These are phyloP conservation scores for Magnusiomyces fungicola DNA, from an alignment of 1,139 yeast species.

Conservation along the genomic window DNA sequence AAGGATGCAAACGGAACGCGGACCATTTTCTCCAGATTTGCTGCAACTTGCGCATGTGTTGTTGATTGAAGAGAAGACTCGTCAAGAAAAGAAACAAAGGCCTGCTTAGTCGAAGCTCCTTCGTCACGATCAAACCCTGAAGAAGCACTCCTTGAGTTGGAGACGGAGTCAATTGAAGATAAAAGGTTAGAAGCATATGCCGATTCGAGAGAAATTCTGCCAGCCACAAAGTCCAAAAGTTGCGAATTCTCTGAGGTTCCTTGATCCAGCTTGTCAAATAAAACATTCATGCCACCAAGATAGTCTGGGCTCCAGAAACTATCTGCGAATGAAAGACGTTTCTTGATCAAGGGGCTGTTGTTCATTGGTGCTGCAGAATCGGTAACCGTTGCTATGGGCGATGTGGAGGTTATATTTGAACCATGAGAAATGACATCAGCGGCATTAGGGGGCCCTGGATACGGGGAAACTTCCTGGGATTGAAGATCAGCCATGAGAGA, in stretches of 20 bases:
- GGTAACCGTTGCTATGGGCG: neutral
- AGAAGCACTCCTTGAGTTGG: constrained; percentile 5
- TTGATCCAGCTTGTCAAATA: constrained; percentile 54
- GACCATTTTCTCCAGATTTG: constrained; percentile 51
- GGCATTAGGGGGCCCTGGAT: no score
- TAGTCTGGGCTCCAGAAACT: constrained; percentile 72
- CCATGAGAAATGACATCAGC: no score
- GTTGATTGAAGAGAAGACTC: constrained; percentile 58
- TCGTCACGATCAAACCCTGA: constrained; percentile 37
- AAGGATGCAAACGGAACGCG: constrained; percentile 65
- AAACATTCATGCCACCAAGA: constrained; percentile 45
- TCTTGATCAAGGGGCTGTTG: neutral
- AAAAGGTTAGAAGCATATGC: constrained; percentile 49
- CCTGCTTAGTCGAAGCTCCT: constrained; percentile 43
- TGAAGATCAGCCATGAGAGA: neutral
- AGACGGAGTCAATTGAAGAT: constrained; percentile 2
- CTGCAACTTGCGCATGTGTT: constrained; percentile 55
- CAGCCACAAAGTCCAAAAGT: constrained; percentile 49
- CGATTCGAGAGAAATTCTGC: constrained; percentile 59
- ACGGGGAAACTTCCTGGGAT: neutral
- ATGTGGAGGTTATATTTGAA: no score
- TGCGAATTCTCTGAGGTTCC: constrained; percentile 69
- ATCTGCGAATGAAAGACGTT: constrained; percentile 16
- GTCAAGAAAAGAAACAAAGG: constrained; percentile 43
- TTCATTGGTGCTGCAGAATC: neutral